Evolutionary conservation across 1,284 basidiomycete species (phyloP).

Genomic region (Takashimella koratensis): DNA sequence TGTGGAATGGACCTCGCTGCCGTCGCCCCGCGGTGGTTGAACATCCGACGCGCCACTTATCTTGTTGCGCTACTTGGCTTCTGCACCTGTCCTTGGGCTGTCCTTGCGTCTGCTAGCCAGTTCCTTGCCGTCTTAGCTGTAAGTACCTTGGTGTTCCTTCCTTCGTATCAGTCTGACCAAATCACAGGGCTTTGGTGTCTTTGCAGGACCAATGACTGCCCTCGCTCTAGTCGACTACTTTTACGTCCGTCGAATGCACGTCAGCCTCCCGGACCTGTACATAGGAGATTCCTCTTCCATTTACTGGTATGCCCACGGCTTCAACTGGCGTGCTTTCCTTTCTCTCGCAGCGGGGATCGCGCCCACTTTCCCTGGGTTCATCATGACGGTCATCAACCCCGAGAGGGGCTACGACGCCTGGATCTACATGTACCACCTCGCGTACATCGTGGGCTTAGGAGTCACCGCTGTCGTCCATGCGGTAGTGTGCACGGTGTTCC

Average conservation of each 20-base stretch:
- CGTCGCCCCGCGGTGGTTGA: conserved; percentile 62
- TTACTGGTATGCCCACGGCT: not conserved
- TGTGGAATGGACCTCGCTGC: conserved; percentile 79
- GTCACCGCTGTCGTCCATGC: not conserved
- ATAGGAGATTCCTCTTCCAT: not conserved
- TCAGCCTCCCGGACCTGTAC: not conserved
- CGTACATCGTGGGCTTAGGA: not conserved
- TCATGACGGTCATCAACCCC: not conserved
- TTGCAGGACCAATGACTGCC: not conserved
- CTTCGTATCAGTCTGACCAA: not conserved
- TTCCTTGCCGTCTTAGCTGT: not conserved
- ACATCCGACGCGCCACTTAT: not conserved
- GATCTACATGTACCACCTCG: not conserved
- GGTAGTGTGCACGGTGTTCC: not conserved
- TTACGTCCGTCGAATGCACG: not conserved
- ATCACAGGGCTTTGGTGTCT: not conserved
- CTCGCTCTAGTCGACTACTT: not conserved
- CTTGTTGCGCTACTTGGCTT: not conserved
- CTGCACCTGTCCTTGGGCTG: not conserved
- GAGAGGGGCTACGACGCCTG: not conserved
- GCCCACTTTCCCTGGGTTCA: not conserved
- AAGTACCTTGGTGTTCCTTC: not conserved
- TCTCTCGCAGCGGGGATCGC: not conserved
- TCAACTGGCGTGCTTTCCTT: not conserved
- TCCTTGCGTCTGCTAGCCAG: not conserved